These are phyloP conservation scores for Lithocarpus polystachyus DNA, from an alignment of 306 rosid genomes.

Conservation along the genomic window DNA sequence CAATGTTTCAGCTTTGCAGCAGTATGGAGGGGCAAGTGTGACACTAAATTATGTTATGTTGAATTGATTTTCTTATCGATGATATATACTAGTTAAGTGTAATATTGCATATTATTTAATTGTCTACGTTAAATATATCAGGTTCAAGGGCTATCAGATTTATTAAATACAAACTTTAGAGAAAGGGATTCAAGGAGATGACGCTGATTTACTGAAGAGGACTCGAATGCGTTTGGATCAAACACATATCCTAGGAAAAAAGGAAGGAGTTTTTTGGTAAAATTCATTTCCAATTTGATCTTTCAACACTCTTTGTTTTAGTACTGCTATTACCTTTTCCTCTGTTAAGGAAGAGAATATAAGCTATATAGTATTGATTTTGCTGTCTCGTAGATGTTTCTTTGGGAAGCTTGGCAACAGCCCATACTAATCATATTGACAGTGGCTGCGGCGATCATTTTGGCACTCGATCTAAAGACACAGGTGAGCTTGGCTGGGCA, in stretches of 20 bases:
- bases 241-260: conserved; percentile 82
- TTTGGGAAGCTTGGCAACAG: conserved; percentile 99
- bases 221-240: conserved; percentile 73
- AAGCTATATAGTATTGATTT: not conserved
- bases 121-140: conserved; percentile 32
- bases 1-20: conserved; percentile 45
- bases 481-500: conserved; percentile 56
- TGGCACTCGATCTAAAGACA: conserved; percentile 87
- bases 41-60: not conserved
- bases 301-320: conserved; percentile 5
- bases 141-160: conserved; percentile 67
- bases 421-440: conserved; percentile 88
- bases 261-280: conserved; percentile 81
- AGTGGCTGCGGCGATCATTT: conserved; percentile 90
- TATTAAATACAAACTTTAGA: conserved; percentile 63
- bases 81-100: not conserved
- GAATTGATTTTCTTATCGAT: not conserved
- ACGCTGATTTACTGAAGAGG: conserved; percentile 64
- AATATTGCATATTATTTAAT: not conserved
- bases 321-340: not conserved
- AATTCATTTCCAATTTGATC: conserved; percentile 4
- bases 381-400: conserved; percentile 58
- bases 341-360: not conserved
- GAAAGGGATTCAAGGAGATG: conserved; percentile 80
- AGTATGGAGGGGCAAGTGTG: conserved; percentile 75